Evolutionary conservation across 1,284 basidiomycete species (phyloP).

Genomic region (Moesziomyces aphidis): DNA sequence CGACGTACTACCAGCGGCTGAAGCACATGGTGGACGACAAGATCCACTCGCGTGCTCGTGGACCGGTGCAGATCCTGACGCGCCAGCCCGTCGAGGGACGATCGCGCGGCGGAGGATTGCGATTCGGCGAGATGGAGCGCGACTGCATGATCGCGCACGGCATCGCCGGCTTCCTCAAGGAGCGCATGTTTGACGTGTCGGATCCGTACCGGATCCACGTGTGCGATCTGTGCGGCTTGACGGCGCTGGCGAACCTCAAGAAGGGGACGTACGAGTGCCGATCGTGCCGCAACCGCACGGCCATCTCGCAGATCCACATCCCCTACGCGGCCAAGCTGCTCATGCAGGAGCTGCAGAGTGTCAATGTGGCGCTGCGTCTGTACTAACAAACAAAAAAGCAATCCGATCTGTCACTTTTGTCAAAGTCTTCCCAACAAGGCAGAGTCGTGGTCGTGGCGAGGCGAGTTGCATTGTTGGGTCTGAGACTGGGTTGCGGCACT

Average conservation of each 20-base stretch:
- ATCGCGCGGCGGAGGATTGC: conserved; percentile 96
- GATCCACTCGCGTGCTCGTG: conserved; percentile 96
- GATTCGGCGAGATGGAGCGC: conserved; percentile 99
- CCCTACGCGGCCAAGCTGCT: conserved; percentile 77
- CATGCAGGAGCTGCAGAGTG: conserved; percentile 78
- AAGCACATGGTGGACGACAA: conserved; percentile 99
- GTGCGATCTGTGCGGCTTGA: conserved; percentile 66
- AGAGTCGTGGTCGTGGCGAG: background rate
- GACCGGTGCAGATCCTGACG: conserved; percentile 96
- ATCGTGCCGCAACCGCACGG: conserved; percentile 64
- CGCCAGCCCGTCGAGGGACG: conserved; percentile 99
- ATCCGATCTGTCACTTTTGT: background rate
- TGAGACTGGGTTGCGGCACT: no score
- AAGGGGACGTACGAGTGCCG: conserved; percentile 66
- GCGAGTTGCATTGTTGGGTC: no score
- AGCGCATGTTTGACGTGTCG: conserved; percentile 66
- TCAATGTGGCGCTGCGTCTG: conserved; percentile 66
- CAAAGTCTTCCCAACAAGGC: background rate
- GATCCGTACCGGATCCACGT: conserved; percentile 66
- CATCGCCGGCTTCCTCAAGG: conserved; percentile 89
- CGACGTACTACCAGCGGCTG: conserved; percentile 98
- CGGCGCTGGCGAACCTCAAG: conserved; percentile 65
- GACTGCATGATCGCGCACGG: conserved; percentile 99
- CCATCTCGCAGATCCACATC: conserved; percentile 68
- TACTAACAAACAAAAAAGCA: conserved; percentile 33